Evolutionary conservation across 306 rosid genomes (phyloP).

Genomic region (Myrica gale): DNA sequence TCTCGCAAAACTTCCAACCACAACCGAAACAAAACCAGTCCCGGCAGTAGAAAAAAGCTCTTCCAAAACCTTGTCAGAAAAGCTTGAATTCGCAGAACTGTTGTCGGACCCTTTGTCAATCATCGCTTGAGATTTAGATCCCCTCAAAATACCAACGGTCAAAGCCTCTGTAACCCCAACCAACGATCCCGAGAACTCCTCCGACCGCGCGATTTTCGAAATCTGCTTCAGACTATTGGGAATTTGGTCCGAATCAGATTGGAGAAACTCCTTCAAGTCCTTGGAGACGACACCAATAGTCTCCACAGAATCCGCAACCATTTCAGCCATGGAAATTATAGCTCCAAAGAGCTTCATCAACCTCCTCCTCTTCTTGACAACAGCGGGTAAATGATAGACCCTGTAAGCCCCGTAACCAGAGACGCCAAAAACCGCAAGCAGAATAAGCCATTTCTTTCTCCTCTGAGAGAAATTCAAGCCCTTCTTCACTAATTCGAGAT

Average conservation of each 20-base stretch:
- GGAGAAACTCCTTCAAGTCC: slow-evolving; percentile 70
- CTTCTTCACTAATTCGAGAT: slow-evolving; percentile 44
- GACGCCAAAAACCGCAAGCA: slow-evolving; percentile 54
- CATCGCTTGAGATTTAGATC: slow-evolving; percentile 33
- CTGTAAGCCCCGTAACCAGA: slow-evolving; percentile 52
- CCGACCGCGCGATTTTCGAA: slow-evolving; percentile 60
- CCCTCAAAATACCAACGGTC: slow-evolving; percentile 52
- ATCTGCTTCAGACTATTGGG: slow-evolving; percentile 73
- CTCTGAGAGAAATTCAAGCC: slow-evolving; percentile 41
- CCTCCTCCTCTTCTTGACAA: slow-evolving; percentile 51
- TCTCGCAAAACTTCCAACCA: slow-evolving; percentile 82
- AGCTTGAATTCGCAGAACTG: slow-evolving; percentile 20
- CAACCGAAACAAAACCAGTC: slow-evolving; percentile 70
- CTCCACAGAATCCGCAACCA: slow-evolving; percentile 61
- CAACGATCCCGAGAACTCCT: slow-evolving; percentile 56
- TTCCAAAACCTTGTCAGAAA: slow-evolving; percentile 48
- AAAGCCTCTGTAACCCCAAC: slow-evolving; percentile 50
- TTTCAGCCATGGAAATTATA: slow-evolving; percentile 58
- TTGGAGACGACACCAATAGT: slow-evolving; percentile 53
- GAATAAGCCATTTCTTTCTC: slow-evolving; percentile 53
- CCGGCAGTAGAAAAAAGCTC: slow-evolving; percentile 61
- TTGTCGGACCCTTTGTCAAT: background rate
- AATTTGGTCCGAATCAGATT: slow-evolving; percentile 60
- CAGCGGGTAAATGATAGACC: slow-evolving; percentile 55
- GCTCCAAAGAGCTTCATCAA: slow-evolving; percentile 51